A percentile compares a stretch with the other conserved stretches of the same genome.
phyloP scores from a whole-genome alignment of 2,329 filamentous ascomycete genomes.

The Trichophyton schoenleinii region DNA sequence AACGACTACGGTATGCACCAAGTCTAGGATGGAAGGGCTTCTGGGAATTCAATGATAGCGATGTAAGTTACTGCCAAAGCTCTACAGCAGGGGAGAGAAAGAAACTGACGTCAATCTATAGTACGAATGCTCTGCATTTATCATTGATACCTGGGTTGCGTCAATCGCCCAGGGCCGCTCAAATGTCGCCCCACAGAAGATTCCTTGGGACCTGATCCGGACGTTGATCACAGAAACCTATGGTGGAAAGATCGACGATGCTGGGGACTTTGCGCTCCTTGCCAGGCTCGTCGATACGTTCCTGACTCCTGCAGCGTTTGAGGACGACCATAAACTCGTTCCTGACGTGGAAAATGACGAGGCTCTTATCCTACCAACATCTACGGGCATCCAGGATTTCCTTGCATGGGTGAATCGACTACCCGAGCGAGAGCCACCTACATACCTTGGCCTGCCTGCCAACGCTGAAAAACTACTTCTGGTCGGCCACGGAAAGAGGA shows the following conservation, averaged over 20 bases:
- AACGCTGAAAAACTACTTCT: conserved; percentile 94
- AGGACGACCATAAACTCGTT: conserved; percentile 82
- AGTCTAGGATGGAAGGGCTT: conserved; percentile 95
- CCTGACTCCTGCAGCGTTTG: conserved; percentile 79
- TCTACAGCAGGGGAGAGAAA: not conserved
- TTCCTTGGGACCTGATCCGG: conserved; percentile 93
- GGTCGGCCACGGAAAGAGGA: conserved; percentile 70
- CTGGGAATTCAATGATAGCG: conserved; percentile 99
- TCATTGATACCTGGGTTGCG: conserved; percentile 92
- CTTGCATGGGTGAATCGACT: conserved; percentile 80
- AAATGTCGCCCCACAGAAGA: conserved; percentile 84
- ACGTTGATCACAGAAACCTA: conserved; percentile 89
- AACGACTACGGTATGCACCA: conserved; percentile 85
- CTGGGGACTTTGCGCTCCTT: conserved; percentile 66
- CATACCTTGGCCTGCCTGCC: conserved; percentile 81
- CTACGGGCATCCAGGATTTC: conserved; percentile 75
- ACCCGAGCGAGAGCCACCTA: conserved; percentile 90
- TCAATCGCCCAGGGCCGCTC: conserved; percentile 68
- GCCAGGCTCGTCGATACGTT: conserved; percentile 60
- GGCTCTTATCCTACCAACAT: conserved; percentile 60
- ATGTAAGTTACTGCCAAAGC: conserved; percentile 55
- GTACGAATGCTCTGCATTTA: conserved; percentile 95
- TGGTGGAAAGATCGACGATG: conserved; percentile 92
- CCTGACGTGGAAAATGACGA: conserved; percentile 49
- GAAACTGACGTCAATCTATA: conserved; percentile 24